A percentile compares a stretch with the other conserved stretches of the same genome.
phyloP scores from a whole-genome alignment of 495 filamentous ascomycete genomes.

The Penicillium pancosmium region DNA sequence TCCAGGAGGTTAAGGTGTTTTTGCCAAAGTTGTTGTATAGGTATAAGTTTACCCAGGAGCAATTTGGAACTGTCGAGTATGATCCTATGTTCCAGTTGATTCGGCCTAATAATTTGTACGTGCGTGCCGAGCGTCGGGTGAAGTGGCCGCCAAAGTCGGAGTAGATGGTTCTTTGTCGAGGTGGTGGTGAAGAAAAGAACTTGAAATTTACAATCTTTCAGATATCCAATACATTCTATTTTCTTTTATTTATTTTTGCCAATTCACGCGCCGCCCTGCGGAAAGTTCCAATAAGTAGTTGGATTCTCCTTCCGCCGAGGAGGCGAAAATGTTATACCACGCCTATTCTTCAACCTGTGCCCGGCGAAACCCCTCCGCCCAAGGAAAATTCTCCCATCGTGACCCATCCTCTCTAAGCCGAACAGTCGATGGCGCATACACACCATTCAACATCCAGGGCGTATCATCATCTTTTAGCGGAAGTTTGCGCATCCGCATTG shows the following conservation, averaged over 20 bases:
- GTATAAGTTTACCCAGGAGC: slow-evolving; percentile 50
- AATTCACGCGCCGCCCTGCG: too few relatives aligned
- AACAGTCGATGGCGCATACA: slow-evolving; percentile 13
- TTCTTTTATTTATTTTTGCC: too few relatives aligned
- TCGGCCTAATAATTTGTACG: slow-evolving; percentile 55
- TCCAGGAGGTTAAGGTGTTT: slow-evolving; percentile 55
- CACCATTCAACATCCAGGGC: slow-evolving; percentile 19
- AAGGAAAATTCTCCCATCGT: slow-evolving; percentile 19
- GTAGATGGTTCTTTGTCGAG: neutral
- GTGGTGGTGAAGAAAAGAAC: neutral
- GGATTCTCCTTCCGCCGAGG: too few relatives aligned
- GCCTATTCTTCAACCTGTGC: neutral
- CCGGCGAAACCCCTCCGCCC: slow-evolving; percentile 7
- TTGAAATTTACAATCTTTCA: neutral
- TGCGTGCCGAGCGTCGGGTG: slow-evolving; percentile 35
- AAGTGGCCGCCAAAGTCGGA: slow-evolving; percentile 25
- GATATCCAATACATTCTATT: neutral
- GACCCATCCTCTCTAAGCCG: slow-evolving; percentile 6
- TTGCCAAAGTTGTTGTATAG: slow-evolving; percentile 53
- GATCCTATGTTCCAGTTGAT: slow-evolving; percentile 59
- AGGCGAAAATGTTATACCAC: too few relatives aligned
- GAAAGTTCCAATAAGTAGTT: too few relatives aligned
- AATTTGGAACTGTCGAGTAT: slow-evolving; percentile 48
- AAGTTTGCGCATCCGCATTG: slow-evolving; percentile 11
- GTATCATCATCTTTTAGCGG: slow-evolving; percentile 8